Evolutionary conservation across 2,329 filamentous ascomycete genomes (phyloP).

Genomic region (Fusarium sp.): DNA sequence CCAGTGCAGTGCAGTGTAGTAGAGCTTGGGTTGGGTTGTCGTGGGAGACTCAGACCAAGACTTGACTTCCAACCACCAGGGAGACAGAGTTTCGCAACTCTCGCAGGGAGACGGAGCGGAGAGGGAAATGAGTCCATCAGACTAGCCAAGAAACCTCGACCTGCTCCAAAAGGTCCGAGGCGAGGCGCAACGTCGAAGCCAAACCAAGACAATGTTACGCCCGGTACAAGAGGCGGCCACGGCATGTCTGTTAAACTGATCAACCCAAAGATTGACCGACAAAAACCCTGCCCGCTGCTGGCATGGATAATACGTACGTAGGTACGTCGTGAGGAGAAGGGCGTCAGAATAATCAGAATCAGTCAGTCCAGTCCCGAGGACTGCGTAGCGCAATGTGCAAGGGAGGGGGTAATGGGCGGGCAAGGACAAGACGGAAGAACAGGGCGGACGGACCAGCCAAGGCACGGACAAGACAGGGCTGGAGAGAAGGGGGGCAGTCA

Average conservation of each 20-base stretch:
- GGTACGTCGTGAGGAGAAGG: conserved; percentile 12
- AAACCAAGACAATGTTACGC: not conserved
- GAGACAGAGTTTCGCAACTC: conserved; percentile 23
- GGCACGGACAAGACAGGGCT: conserved; percentile 38
- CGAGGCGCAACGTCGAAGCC: conserved; percentile 17
- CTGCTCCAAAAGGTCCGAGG: conserved; percentile 27
- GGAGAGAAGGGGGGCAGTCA: conserved; percentile 29
- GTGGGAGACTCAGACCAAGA: conserved; percentile 13
- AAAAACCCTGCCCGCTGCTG: conserved; percentile 33
- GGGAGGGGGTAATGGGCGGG: not conserved
- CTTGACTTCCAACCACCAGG: conserved; percentile 24
- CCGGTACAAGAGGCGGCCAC: not conserved
- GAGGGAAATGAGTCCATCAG: conserved; percentile 19
- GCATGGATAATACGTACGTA: conserved; percentile 29
- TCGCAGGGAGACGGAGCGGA: conserved; percentile 20
- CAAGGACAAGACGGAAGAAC: conserved; percentile 20
- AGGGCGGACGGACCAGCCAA: conserved; percentile 37
- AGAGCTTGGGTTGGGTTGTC: conserved; percentile 5
- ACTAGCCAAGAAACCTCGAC: conserved; percentile 25
- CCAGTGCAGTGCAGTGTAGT: conserved; percentile 8
- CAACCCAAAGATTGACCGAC: conserved; percentile 33
- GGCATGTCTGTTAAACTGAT: conserved; percentile 1
- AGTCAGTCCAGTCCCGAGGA: conserved; percentile 1
- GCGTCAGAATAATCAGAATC: conserved; percentile 5
- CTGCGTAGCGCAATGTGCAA: conserved; percentile 2